Percentiles rank a stretch among this genome's conserved stretches.
These are phyloP conservation scores for Erysiphe neolycopersici DNA, from an alignment of 2,329 filamentous ascomycete genomes.

Conservation along the genomic window DNA sequence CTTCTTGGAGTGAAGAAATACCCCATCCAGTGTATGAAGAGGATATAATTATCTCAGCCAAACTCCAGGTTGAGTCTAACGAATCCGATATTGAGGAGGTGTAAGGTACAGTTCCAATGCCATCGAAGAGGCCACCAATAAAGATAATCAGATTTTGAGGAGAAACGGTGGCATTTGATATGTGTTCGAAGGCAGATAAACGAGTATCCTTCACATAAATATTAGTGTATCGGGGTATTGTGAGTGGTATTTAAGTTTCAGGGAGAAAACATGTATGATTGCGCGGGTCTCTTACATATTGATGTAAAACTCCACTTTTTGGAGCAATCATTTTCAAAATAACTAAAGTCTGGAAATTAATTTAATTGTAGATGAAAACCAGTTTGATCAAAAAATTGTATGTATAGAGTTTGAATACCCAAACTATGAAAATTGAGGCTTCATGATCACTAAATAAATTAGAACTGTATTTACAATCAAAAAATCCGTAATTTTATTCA, in stretches of 20 bases:
- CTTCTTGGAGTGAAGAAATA: slow-evolving; percentile 19
- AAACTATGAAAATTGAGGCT: no score
- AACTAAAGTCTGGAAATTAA: no score
- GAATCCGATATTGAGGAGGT: slow-evolving; percentile 15
- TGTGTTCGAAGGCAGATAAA: slow-evolving; percentile 14
- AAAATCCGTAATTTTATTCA: no score
- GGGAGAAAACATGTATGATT: not conserved
- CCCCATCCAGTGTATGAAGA: slow-evolving; percentile 18
- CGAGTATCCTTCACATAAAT: slow-evolving; percentile 4
- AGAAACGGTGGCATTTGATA: slow-evolving; percentile 3
- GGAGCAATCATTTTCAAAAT: slow-evolving; percentile 1
- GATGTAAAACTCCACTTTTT: slow-evolving; percentile 6
- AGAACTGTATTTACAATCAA: no score
- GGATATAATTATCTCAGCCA: slow-evolving; percentile 20
- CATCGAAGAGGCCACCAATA: slow-evolving; percentile 27
- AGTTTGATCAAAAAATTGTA: no score
- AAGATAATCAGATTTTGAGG: slow-evolving; percentile 22
- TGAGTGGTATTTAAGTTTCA: not conserved
- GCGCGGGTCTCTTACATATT: slow-evolving; percentile 5
- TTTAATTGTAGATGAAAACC: no score
- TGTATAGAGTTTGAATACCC: no score
- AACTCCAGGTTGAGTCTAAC: slow-evolving; percentile 16
- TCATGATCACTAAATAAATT: no score
- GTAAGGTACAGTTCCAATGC: slow-evolving; percentile 23
- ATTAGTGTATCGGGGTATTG: not conserved